A percentile compares a stretch with the other conserved stretches of the same genome.
Evolutionary conservation across 768 basidiomycete species (phyloP).

Genomic region (Dioszegia hungarica): DNA sequence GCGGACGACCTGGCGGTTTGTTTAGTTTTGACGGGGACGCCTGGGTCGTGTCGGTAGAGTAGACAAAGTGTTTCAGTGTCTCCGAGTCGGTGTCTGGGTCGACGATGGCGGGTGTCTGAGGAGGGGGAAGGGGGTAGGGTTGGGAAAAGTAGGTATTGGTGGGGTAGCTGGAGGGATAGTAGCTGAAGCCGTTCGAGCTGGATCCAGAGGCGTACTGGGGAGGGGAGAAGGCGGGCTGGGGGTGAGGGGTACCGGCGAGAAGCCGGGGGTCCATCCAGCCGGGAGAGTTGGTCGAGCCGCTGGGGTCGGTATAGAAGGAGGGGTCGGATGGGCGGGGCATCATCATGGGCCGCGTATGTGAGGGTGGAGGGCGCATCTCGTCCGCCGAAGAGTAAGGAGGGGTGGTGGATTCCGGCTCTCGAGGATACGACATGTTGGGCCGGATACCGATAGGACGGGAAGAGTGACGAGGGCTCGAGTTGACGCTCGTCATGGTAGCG

Average conservation of each 20-base stretch:
- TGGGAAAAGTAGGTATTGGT: background rate
- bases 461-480: background rate
- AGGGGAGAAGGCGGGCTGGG: background rate
- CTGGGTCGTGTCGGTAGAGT: background rate
- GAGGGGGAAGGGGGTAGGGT: background rate
- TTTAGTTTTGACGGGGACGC: background rate
- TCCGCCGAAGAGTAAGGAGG: slow-evolving; percentile 4
- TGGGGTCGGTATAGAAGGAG: background rate
- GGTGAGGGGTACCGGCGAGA: background rate
- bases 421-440: background rate
- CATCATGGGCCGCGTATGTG: background rate
- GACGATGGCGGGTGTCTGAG: background rate
- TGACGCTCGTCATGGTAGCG: background rate
- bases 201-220: background rate
- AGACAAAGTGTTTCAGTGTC: background rate
- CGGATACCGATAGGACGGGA: slow-evolving; percentile 7
- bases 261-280: background rate
- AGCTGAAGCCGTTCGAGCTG: background rate
- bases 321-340: background rate
- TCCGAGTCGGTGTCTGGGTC: background rate
- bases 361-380: background rate
- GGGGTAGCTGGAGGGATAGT: background rate
- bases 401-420: background rate
- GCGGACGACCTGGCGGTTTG: slow-evolving; percentile 58
- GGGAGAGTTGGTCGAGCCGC: background rate